These are phyloP conservation scores for Astragalus membranaceus DNA, from an alignment of 306 rosid species.

Conservation along the genomic window DNA sequence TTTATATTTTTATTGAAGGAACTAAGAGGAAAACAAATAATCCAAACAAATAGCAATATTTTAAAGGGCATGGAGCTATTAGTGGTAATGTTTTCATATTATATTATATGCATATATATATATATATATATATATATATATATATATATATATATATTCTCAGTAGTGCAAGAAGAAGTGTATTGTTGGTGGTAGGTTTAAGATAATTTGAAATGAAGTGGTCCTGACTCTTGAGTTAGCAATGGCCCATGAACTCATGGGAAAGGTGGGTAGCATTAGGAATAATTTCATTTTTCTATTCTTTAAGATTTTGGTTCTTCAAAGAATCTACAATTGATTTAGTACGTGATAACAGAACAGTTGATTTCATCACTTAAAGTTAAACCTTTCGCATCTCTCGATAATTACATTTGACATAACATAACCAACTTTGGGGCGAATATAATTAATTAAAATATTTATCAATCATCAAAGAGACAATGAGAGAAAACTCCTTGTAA, in stretches of 20 bases:
- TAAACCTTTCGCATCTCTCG: not conserved
- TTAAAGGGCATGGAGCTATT: not conserved
- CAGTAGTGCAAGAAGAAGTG: slow-evolving; percentile 2
- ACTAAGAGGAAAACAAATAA: not conserved
- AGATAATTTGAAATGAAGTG: not conserved
- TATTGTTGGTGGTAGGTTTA: not conserved
- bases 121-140: too few species aligned
- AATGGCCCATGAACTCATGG: slow-evolving; percentile 21
- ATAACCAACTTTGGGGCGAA: not conserved
- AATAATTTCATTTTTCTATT: slow-evolving; percentile 16
- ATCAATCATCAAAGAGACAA: too few species aligned
- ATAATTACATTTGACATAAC: slow-evolving; percentile 4
- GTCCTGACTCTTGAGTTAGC: not conserved
- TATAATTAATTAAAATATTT: too few species aligned
- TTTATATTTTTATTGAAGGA: not conserved
- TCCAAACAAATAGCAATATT: not conserved
- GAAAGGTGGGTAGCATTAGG: slow-evolving; percentile 18
- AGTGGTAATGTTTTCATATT: not conserved
- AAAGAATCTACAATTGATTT: slow-evolving; percentile 9
- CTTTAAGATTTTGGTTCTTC: not conserved
- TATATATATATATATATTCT: not conserved
- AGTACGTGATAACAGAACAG: not conserved
- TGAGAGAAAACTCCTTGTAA: too few species aligned
- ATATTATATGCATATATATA: not conserved
- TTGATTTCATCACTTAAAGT: slow-evolving; percentile 3